A percentile compares a stretch with the other conserved stretches of the same genome.
Conservation (phyloP, 257 asterid species). For the Mitragyna speciosa region DNA sequence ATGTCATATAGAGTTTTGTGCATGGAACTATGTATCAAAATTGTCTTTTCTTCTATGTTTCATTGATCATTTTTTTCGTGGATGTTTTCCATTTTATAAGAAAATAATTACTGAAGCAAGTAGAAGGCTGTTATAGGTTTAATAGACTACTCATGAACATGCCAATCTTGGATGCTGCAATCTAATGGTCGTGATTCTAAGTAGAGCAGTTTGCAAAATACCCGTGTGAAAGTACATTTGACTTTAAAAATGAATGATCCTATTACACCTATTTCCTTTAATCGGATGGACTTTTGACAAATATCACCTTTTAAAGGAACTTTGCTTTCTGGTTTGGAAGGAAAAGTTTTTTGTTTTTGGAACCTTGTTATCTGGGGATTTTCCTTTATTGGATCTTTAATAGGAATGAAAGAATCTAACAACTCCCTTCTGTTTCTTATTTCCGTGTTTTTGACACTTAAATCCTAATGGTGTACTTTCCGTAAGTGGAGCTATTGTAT, state of each 20-base stretch:
- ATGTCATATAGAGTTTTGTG: not conserved
- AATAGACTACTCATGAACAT: not conserved
- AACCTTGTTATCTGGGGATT: not conserved
- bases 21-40: not conserved
- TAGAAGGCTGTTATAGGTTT: not conserved
- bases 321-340: not conserved
- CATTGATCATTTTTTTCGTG: too few species aligned
- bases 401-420: not conserved
- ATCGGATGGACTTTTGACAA: not conserved
- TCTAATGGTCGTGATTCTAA: not conserved
- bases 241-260: not conserved
- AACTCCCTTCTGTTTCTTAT: not conserved
- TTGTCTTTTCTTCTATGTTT: not conserved
- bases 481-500: too few species aligned
- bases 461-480: not conserved
- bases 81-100: not conserved
- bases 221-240: not conserved
- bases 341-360: not conserved
- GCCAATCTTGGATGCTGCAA: not conserved
- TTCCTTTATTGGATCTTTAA: too few species aligned
- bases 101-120: not conserved
- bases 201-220: not conserved
- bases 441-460: too few species aligned
- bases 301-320: not conserved
- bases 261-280: not conserved